Base-by-base conservation (phyloP, 169 alveolate species). In the Eimeria falciformis region DNA sequence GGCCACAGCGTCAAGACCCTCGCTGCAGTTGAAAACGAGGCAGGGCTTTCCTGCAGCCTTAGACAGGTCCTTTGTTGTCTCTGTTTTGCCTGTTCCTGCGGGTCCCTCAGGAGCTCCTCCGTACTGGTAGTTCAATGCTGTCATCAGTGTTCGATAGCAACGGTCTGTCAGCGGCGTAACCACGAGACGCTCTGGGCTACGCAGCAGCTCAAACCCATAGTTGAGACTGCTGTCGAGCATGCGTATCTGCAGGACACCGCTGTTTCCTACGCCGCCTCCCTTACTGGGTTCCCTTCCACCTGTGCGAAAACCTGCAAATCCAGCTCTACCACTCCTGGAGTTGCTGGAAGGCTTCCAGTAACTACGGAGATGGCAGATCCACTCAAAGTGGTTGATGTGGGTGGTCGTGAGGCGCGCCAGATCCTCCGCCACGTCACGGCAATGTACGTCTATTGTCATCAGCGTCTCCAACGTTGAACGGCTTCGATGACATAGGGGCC, bases 11-110 rank as follows among this genome's bases (percentile, higher is more conserved):
- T 98, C 96, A 77, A 97, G 99, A 90, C 97, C 98, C 91, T 97
- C 98, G 58, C 98, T 97, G 96, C 99, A 98, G 96, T 98, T 98
- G 75, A 98, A 97, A 68, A 98, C 99, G 69, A 98, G 98, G 91
- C 97, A 98, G 93, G 96, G 97, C 56, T 96, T 97, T 55, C 99
- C 99, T 93, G 97, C 95, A 12, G 99, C 97, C 93, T 98, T 96
- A 65, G 99, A 99, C 95, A 98, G 96, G 95, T 98, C 99, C 94
- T 97, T 97, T 47, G 96, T 98, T 58, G 99, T 97, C 95, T 97
- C 99, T 62, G 99, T 98, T 96, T 98, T 98, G 25, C 99, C 99
- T 4, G 99, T 98, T n/a, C 99, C 99, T 2, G 99, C 99, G 3
- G 98, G 99, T 2, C 99, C 99, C 47, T 97, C 99, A n/a, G 98